Base-by-base conservation (phyloP, 345 rosid species). In the Mercurialis annua region DNA sequence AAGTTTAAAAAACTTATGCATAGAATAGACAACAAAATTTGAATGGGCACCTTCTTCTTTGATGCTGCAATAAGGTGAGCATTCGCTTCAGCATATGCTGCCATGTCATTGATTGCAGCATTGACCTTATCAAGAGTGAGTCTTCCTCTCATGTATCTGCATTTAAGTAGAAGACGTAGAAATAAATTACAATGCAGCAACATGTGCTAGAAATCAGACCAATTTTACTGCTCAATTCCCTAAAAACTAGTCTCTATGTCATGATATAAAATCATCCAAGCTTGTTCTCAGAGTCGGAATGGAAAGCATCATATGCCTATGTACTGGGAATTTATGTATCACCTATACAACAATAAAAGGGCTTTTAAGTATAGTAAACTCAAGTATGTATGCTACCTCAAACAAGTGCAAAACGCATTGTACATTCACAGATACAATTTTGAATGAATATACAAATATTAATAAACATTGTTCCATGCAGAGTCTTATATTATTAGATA, bases 131-230 rank as follows among this genome's bases (percentile, higher is more conserved):
- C 97, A 23, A 86, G 67, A 1, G 94, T 90, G 40, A 93, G 97
- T 73, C 98, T 86, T 71, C 97, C 98, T 84, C 84, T 90, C 98
- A 93, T 93, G 76, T 93, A 93, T 60, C 95, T 90, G 77, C 64
- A 66, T 31, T 42, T 40, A 17, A 58, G 29, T 14, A 38, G 60
- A 30, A 6, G 30, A 18, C 6, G 10, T 16, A 8, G 23, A 55
- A 26, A 42, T 3, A n/a, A 29, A 10, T 26, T 24, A 0, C 17
- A 11, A 9, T 16, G 30, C 26, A 38, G 43, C 15, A 57, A 31
- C n/a, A n/a, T 57, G 2, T 33, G 31, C 40, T 31, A 2, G 15
- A 36, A 0, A 21, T 29, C 34, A 17, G 36, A 47, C 12, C 36
- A 27, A 20, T 5, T 10, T 48, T 36, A 55, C 40, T 27, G 33